Evolutionary conservation across 1,139 yeast genomes (phyloP).

Genomic region (Kodamaea arcana): DNA sequence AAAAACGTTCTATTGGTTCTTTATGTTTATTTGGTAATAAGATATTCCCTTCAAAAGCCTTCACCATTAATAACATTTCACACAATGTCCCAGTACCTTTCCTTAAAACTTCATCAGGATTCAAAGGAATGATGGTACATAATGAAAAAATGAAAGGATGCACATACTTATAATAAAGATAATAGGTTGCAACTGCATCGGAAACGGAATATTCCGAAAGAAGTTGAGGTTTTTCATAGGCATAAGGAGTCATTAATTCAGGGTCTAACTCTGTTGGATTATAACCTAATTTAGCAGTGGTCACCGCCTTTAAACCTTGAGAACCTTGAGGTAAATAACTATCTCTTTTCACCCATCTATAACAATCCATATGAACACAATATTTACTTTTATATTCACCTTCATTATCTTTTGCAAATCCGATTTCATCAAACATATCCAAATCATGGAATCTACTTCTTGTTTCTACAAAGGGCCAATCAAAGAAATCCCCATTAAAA

Average conservation of each 20-base stretch:
- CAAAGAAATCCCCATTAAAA: constrained; percentile 97
- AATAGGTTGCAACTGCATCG: constrained; percentile 98
- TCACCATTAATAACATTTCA: constrained; percentile 97
- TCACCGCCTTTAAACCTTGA: constrained; percentile 97
- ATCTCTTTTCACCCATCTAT: constrained; percentile 98
- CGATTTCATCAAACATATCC: constrained; percentile 90
- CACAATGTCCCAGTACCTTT: constrained; percentile 99
- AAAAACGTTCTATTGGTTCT: constrained; percentile 89
- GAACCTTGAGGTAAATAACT: constrained; percentile 97
- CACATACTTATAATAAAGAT: constrained; percentile 91
- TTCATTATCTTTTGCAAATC: constrained; percentile 84
- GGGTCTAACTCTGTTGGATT: constrained; percentile 97
- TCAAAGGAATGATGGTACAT: constrained; percentile 91
- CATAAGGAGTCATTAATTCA: constrained; percentile 96
- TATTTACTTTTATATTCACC: constrained; percentile 91
- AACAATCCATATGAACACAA: constrained; percentile 97
- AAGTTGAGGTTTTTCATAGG: constrained; percentile 87
- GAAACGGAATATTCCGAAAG: constrained; percentile 96
- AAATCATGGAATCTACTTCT: constrained; percentile 80
- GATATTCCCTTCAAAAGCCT: constrained; percentile 77
- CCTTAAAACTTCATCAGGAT: constrained; percentile 92
- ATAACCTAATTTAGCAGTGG: constrained; percentile 92
- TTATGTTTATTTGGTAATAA: constrained; percentile 88
- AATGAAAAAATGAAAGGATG: constrained; percentile 96
- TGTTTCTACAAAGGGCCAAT: constrained; percentile 97